These are phyloP conservation scores for Mariannaea sp. DNA, from an alignment of 2,329 filamentous ascomycete genomes.

Conservation along the genomic window DNA sequence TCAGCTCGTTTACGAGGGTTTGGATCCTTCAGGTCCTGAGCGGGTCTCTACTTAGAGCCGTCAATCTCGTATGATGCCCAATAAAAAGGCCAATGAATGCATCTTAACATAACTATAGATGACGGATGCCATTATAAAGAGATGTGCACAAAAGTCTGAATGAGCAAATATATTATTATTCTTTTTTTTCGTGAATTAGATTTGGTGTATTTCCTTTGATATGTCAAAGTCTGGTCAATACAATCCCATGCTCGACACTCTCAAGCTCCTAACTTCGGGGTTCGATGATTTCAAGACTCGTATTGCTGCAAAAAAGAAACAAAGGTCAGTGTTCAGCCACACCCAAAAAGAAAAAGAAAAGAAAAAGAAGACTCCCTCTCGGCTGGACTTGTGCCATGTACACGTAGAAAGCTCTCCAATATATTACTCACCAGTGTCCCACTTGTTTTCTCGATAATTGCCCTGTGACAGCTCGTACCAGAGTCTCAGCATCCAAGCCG, in stretches of 20 bases:
- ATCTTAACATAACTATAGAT: no score
- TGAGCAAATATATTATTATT: no score
- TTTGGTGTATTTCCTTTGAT: background rate
- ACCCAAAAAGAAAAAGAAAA: no score
- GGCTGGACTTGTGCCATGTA: background rate
- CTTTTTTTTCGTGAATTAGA: background rate
- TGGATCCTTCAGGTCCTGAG: no score
- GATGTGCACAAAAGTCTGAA: no score
- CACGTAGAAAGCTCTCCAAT: background rate
- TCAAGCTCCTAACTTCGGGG: background rate
- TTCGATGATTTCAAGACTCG: conserved; percentile 15
- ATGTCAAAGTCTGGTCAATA: no score
- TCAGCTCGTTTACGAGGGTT: no score
- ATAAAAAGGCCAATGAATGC: no score
- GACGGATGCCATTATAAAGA: no score
- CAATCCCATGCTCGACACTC: no score
- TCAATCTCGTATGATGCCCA: no score
- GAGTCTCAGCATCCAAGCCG: conserved; percentile 43
- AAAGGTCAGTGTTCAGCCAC: conserved; percentile 21
- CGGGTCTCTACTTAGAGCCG: no score
- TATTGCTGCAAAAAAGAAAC: conserved; percentile 16
- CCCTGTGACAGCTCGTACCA: conserved; percentile 41
- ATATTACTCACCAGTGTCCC: conserved; percentile 25
- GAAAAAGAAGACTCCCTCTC: background rate
- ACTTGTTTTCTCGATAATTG: conserved; percentile 37